These are phyloP conservation scores for Ceratobasidium sp. DNA, from an alignment of 1,284 basidiomycete species.

Conservation along the genomic window DNA sequence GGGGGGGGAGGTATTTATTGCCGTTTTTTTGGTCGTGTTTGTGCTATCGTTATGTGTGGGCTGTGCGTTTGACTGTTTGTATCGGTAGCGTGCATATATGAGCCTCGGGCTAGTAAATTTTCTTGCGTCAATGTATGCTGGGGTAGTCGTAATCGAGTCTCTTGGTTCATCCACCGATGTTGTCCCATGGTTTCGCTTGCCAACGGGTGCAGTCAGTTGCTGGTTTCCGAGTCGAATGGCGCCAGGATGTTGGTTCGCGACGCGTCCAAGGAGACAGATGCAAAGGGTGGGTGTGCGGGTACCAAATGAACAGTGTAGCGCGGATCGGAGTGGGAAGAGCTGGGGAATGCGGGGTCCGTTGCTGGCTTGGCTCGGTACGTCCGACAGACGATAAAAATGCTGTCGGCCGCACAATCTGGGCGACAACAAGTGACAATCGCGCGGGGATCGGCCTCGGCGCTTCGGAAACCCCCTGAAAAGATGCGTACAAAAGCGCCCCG, in stretches of 20 bases:
- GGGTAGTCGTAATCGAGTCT: constrained; percentile 7
- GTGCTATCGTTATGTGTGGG: constrained; percentile 31
- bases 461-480: background rate
- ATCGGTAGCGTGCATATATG: constrained; percentile 38
- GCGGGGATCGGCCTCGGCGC: constrained; percentile 1
- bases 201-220: background rate
- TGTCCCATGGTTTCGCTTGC: background rate
- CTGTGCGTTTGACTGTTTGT: constrained; percentile 30
- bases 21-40: constrained; percentile 1
- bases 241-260: background rate
- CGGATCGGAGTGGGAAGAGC: background rate
- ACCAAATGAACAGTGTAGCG: background rate
- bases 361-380: background rate
- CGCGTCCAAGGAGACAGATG: background rate
- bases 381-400: background rate
- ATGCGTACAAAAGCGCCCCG: constrained; percentile 21
- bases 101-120: constrained; percentile 14
- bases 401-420: constrained; percentile 1
- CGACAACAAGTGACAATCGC: constrained; percentile 3
- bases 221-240: background rate
- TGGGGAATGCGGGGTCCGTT: background rate
- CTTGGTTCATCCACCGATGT: background rate
- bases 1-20: constrained; percentile 27
- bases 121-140: constrained; percentile 16
- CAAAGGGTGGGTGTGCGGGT: background rate